Base-by-base conservation (phyloP, 2,329 filamentous ascomycete genomes). In the Calonectria henricotiae region DNA sequence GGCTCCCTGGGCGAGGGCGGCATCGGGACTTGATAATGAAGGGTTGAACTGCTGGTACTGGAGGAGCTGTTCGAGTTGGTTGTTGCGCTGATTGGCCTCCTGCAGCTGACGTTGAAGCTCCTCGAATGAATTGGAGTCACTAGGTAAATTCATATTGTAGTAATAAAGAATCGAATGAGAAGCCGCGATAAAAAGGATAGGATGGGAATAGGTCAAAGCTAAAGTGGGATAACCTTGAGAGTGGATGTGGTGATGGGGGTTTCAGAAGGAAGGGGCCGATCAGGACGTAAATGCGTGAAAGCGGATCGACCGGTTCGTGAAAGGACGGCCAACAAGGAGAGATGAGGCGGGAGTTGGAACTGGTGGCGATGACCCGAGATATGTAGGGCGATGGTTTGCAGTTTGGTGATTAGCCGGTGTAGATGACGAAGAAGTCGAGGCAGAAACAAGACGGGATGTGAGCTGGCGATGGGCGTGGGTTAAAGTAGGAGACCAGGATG, bases 401-500 rank as follows among this genome's bases (percentile, higher is more conserved):
- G 69, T 66, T 67, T 69, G 71, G 71, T 51, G 68, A 73, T 73
- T 72, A 74, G 70, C 71, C 71, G 73, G 55, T 76, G 73, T 67
- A 73, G 71, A 73, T 74, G 73, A 75, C 67, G 70, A 61, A 77
- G 75, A 74, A 72, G 74, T 74, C 71, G 71, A 55, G 66, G 60
- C 60, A 55, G 46, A 73, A 44, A 68, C 67, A 35, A 60, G 62
- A 68, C 69, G 62, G 62, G 70, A 71, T 65, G 63, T 60, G 61
- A 70, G 62, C 61, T 68, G 70, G 70, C 70, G 71, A 72, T 65
- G 66, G 68, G 71, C 58, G 41, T 54, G 70, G 76, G 74, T 78
- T 78, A 78, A 78, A 77, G 77, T 69, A 51, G 70, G 71, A 67
- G 70, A 69, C 76, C 76, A 67, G 76, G 76, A 77, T 78, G 62